Conservation (phyloP, 768 basidiomycete genomes). For the Psilocybe azurescens region DNA sequence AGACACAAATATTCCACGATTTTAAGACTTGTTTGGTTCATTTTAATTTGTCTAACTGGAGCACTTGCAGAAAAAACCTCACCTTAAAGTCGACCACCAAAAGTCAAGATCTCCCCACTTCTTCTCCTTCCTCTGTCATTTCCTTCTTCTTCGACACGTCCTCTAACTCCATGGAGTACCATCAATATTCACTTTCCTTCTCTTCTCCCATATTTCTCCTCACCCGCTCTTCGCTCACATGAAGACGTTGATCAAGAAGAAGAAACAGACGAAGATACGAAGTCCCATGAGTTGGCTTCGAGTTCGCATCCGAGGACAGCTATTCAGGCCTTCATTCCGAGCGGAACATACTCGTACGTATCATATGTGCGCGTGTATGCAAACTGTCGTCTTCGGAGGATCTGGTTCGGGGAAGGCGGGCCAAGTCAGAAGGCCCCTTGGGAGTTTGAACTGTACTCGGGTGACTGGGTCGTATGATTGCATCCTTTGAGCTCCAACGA, state of each 20-base stretch:
- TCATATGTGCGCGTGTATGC: constrained; percentile 80
- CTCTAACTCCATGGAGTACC: constrained; percentile 74
- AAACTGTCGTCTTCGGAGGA: constrained; percentile 74
- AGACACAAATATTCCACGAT: neutral
- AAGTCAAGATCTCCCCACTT: constrained; percentile 50
- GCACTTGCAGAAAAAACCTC: constrained; percentile 55
- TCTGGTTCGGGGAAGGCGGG: constrained; percentile 73
- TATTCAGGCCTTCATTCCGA: constrained; percentile 39
- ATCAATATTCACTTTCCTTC: constrained; percentile 64
- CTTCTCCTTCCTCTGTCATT: constrained; percentile 77
- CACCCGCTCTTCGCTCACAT: constrained; percentile 29
- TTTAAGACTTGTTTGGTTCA: neutral
- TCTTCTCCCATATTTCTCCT: constrained; percentile 66
- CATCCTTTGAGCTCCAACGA: neutral
- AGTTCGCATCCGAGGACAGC: constrained; percentile 19
- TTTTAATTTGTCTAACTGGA: constrained; percentile 15
- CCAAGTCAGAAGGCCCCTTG: constrained; percentile 63
- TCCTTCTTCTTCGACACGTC: constrained; percentile 55
- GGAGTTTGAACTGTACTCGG: constrained; percentile 75
- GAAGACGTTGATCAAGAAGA: constrained; percentile 13
- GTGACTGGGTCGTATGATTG: constrained; percentile 20
- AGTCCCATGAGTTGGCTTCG: constrained; percentile 14
- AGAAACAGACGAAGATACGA: constrained; percentile 9
- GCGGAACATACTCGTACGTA: constrained; percentile 65
- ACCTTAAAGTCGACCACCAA: constrained; percentile 42